Percentiles rank a stretch among this genome's conserved stretches.
Evolutionary conservation across 108 stramenopile genomes (phyloP).

Genomic region (Parietichytrium sp.): DNA sequence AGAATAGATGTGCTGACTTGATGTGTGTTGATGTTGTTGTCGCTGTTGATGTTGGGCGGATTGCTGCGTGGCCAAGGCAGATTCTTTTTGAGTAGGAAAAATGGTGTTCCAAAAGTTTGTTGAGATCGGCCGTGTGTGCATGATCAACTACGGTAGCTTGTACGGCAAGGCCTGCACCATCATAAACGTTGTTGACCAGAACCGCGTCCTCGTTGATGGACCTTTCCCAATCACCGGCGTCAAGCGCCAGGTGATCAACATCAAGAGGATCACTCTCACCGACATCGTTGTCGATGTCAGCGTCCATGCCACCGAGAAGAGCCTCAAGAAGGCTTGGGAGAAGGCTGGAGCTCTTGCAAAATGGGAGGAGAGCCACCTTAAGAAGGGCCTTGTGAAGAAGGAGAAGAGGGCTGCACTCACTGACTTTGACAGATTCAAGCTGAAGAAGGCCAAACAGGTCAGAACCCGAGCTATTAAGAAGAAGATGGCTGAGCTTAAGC

Average conservation of each 20-base stretch:
- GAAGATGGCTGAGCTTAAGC: conserved; percentile 76
- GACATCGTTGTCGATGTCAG: conserved; percentile 86
- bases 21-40: too few relatives aligned
- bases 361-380: conserved; percentile 89
- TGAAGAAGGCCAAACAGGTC: conserved; percentile 91
- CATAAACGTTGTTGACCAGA: conserved; percentile 95
- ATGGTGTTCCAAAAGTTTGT: conserved; percentile 94
- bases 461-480: conserved; percentile 80
- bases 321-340: conserved; percentile 81
- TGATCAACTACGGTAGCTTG: conserved; percentile 95
- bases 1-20: too few relatives aligned
- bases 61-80: too few relatives aligned
- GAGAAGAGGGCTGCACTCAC: conserved; percentile 73
- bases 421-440: conserved; percentile 99
- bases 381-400: conserved; percentile 88
- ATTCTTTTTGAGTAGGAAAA: too few relatives aligned
- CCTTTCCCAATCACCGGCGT: conserved; percentile 83
- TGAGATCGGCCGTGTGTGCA: conserved; percentile 95
- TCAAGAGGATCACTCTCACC: conserved; percentile 84
- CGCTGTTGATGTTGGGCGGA: too few relatives aligned
- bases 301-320: conserved; percentile 82
- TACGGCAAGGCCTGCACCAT: conserved; percentile 90
- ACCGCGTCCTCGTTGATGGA: conserved; percentile 87
- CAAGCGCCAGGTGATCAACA: conserved; percentile 88
- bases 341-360: conserved; percentile 75